phyloP scores from a whole-genome alignment of 2,329 filamentous ascomycete species.

The Xylariales sp. region DNA sequence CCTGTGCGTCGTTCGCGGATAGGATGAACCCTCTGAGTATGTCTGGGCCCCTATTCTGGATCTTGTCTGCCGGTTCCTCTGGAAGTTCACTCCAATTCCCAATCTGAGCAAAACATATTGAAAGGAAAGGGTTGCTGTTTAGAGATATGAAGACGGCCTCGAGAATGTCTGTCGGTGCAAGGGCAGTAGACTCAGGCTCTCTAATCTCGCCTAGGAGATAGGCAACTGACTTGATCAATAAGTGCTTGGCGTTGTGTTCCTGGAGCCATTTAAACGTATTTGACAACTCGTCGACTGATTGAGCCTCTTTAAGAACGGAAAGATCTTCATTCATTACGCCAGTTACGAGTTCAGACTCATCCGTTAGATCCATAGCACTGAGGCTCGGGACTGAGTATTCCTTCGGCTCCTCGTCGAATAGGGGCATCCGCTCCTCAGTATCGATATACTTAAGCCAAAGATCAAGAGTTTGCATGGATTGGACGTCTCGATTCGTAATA shows the following conservation, averaged over 20 bases:
- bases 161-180: constrained; percentile 9
- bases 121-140: constrained; percentile 13
- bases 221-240: constrained; percentile 11
- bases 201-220: constrained; percentile 12
- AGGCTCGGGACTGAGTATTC: constrained; percentile 18
- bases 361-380: background rate
- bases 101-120: constrained; percentile 12
- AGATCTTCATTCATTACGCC: constrained; percentile 4
- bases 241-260: constrained; percentile 10
- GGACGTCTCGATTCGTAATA: constrained; percentile 27
- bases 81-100: constrained; percentile 11
- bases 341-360: background rate
- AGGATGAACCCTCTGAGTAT: constrained; percentile 21
- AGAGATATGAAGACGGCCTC: constrained; percentile 8
- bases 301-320: constrained; percentile 4
- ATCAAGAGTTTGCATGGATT: constrained; percentile 26
- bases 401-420: constrained; percentile 25
- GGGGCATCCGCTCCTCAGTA: constrained; percentile 28
- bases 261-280: constrained; percentile 4
- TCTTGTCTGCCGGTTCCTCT: constrained; percentile 10
- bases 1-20: constrained; percentile 19
- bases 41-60: constrained; percentile 9
- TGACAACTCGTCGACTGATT: constrained; percentile 9
- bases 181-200: background rate
- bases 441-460: constrained; percentile 25